Evolutionary conservation across 805 yeast genomes (phyloP).

Genomic region (Saccharomycopsis sp.): DNA sequence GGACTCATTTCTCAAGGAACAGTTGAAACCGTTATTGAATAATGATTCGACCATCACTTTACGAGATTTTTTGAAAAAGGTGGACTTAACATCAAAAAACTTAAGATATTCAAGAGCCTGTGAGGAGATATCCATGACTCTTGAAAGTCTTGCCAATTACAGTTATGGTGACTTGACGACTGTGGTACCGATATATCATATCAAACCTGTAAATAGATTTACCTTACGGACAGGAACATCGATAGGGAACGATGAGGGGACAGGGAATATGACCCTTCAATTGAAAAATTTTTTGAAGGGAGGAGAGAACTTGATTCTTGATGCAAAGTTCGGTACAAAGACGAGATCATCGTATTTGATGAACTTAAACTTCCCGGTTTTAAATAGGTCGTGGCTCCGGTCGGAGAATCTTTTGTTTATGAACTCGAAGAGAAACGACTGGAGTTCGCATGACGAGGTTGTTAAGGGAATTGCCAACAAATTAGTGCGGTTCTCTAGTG

Average conservation of each 20-base stretch:
- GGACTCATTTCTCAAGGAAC: constrained; percentile 11
- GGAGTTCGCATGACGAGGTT: constrained; percentile 50
- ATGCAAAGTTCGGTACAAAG: constrained; percentile 54
- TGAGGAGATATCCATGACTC: constrained; percentile 8
- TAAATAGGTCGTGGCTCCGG: constrained; percentile 43
- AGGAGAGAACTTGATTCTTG: constrained; percentile 54
- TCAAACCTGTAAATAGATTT: constrained; percentile 58
- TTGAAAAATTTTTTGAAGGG: constrained; percentile 56
- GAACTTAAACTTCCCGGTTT: constrained; percentile 46
- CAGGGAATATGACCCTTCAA: constrained; percentile 79
- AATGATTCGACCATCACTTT: constrained; percentile 1
- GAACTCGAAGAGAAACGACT: constrained; percentile 44
- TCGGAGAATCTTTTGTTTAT: constrained; percentile 46
- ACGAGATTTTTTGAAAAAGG: constrained; percentile 4
- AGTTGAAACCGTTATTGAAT: constrained; percentile 16
- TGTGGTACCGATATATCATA: constrained; percentile 23
- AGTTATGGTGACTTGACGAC: constrained; percentile 2
- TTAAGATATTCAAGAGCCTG: constrained; percentile 10
- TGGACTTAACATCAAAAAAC: constrained; percentile 13
- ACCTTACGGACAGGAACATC: constrained; percentile 91
- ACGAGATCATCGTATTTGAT: constrained; percentile 48
- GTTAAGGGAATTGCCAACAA: constrained; percentile 39
- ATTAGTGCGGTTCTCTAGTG: constrained; percentile 25
- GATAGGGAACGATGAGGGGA: constrained; percentile 95
- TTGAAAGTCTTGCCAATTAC: constrained; percentile 10